Base-by-base conservation (phyloP, 257 asterid species). In the Primulina huaijiensis region DNA sequence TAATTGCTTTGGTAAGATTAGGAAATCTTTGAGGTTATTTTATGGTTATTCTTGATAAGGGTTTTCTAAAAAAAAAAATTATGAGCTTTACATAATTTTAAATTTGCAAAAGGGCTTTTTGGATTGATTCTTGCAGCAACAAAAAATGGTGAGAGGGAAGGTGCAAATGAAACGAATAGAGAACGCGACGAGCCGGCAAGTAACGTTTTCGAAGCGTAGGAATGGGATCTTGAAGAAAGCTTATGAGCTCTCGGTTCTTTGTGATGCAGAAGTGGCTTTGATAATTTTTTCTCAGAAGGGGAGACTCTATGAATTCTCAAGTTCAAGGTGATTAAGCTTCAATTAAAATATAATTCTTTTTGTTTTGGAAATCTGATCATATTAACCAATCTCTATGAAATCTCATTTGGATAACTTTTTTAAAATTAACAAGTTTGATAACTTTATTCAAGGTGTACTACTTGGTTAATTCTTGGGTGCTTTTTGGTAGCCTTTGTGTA, bases 161-260 rank as follows among this genome's bases (percentile, higher is more conserved):
- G 84, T 83, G 37, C 66, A 83, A 81, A 21, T 83, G 83, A 86
- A 82, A 72, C 82, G 89, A 74, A 82, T 86, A 6, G 89, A 86
- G 61, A 86, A 86, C 67, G 72, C 81, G 20, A 83, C 85, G 7
- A 86, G 80, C n/a, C 73, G 92, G 52, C 92, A 83, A 65, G 92
- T 86, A 46, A 86, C 89, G 1, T 86, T 86, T 74, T 86, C 89
- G 0, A 87, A 87, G 85, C 71, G 89, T 21, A 77, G 89, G 77
- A 82, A 86, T 67, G 92, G 92, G 58, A 83, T 87, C 7, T 75
- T 87, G 46, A 87, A 87, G 81, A 85, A 85, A 70, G 90, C 90
- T 10, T 85, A 78, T 75, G 88, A 85, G 74, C 87, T 86, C 46
- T 86, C 92, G 37, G 89, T 86, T 80, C 84, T 86, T n/a, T 83